Evolutionary conservation across 1,284 basidiomycete species (phyloP), one percentile per base, ranked within the genome.

Genomic region (Melampsora abietis-canadensis): DNA sequence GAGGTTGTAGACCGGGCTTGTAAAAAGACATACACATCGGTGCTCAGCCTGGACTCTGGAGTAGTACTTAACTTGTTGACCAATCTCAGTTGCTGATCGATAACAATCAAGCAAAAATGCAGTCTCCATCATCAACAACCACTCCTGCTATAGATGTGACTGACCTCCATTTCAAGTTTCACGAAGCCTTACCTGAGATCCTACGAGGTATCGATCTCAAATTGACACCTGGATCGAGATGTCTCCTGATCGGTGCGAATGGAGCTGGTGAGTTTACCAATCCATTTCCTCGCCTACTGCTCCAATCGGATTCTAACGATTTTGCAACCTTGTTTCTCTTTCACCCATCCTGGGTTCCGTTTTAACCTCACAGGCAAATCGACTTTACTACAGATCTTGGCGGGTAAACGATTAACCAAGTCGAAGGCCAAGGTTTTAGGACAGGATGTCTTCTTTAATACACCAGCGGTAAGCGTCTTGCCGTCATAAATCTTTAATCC

Each of bases 321-420:
- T 30, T 40, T 34, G 34, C n/a, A 6, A 44, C 47, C 15, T 27
- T 51, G 17, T 51, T 67, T 62, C 76, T 72, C n/a, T 57, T 5
- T 60, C 21, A 34, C 34, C 37, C 37, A 40, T 12, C 37, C 10
- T 40, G 10, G 5, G 37, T 8, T 69, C 31, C 65, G 51, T 2
- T 54, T 76, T 70, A 19, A 21, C 76, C 30, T 77, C 90, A 92
- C 92, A 64, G 95, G 95, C 27, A 98, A 99, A 83, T 95, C 93
- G 31, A 98, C 95, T 0, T 84, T 99, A 19, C 86, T 99, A 19
- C 91, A 96, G 78, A 90, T 98, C 76, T 86, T 98, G 5, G 95
- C 96, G 0, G 95, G 95, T 5, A 98, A 97, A 83, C 86, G 90
- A 21, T 86, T 97, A 77, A 87, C 92, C 54, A 86, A 83, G 59